phyloP scores from a whole-genome alignment of 257 asterid genomes.

The Nicotiana tabacum region DNA sequence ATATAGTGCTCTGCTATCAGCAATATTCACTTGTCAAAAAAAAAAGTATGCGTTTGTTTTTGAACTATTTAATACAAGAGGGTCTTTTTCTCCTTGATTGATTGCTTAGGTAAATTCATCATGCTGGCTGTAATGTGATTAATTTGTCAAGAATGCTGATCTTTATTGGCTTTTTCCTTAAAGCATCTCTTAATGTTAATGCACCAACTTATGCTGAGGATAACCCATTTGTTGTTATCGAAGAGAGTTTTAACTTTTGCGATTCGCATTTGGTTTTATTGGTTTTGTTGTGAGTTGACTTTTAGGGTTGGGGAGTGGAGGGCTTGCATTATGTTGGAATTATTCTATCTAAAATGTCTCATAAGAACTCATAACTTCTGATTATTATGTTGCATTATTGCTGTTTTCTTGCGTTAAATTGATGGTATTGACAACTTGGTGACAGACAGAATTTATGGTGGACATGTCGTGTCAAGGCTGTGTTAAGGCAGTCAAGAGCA shows the following conservation, averaged over 20 bases:
- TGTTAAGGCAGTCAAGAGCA: constrained; percentile 72
- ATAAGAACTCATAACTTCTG: not conserved
- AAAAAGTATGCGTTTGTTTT: not conserved
- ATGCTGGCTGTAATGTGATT: not conserved
- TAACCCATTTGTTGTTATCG: not conserved
- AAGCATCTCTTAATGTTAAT: not conserved
- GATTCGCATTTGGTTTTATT: not conserved
- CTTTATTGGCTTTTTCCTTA: not conserved
- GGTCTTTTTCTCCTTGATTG: not conserved
- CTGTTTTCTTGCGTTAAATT: not conserved
- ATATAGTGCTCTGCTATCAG: not conserved
- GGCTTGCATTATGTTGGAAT: not conserved
- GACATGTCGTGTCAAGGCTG: constrained; percentile 91
- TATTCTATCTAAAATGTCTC: not conserved
- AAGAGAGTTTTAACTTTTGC: not conserved
- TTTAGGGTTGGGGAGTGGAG: not conserved
- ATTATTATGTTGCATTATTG: not conserved
- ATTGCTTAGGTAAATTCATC: not conserved
- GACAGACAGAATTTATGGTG: constrained; percentile 93
- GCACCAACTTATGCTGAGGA: not conserved
- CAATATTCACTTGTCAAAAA: constrained; percentile 3
- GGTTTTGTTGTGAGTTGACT: not conserved
- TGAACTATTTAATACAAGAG: not conserved
- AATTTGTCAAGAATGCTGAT: not conserved
- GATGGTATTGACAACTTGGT: constrained; percentile 8